Conservation (phyloP, 2,329 filamentous ascomycete genomes). For the Purpureocillium lavendulum region DNA sequence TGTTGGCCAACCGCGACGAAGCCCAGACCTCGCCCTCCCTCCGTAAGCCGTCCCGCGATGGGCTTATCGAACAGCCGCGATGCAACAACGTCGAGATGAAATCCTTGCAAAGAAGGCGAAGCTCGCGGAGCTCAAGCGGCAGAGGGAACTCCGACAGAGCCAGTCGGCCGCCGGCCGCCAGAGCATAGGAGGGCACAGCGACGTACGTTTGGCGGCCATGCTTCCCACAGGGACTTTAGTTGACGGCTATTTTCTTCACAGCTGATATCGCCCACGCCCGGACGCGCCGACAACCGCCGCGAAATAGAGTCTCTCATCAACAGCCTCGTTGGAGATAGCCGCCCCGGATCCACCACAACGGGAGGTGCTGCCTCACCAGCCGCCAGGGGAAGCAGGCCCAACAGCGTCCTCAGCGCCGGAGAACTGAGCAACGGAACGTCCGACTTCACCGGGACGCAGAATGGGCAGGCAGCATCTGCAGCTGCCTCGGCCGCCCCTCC, state of each 20-base stretch:
- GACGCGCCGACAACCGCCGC: slow-evolving; percentile 59
- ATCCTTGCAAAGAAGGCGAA: slow-evolving; percentile 95
- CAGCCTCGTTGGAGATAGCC: slow-evolving; percentile 70
- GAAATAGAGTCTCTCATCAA: slow-evolving; percentile 83
- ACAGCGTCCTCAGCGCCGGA: slow-evolving; percentile 75
- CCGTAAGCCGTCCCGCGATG: slow-evolving; percentile 33
- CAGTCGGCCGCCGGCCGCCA: slow-evolving; percentile 64
- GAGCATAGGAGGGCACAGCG: slow-evolving; percentile 58
- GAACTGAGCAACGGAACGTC: slow-evolving; percentile 71
- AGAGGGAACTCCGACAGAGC: slow-evolving; percentile 74
- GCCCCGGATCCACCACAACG: slow-evolving; percentile 59
- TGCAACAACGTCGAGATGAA: slow-evolving; percentile 86
- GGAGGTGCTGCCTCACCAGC: slow-evolving; percentile 58
- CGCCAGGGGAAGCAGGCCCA: slow-evolving; percentile 66
- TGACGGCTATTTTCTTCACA: slow-evolving; percentile 10
- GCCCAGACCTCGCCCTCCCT: slow-evolving; percentile 3
- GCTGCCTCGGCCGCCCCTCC: slow-evolving; percentile 17
- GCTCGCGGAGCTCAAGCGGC: slow-evolving; percentile 89
- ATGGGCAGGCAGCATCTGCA: slow-evolving; percentile 21
- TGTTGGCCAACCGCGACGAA: not conserved
- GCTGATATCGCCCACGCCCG: slow-evolving; percentile 61
- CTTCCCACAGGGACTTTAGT: not conserved
- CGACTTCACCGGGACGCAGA: slow-evolving; percentile 44
- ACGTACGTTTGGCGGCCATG: slow-evolving; percentile 46
- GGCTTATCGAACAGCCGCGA: slow-evolving; percentile 36